Conservation (phyloP, 78 protist species). For the Creolimax fragrantissima region DNA sequence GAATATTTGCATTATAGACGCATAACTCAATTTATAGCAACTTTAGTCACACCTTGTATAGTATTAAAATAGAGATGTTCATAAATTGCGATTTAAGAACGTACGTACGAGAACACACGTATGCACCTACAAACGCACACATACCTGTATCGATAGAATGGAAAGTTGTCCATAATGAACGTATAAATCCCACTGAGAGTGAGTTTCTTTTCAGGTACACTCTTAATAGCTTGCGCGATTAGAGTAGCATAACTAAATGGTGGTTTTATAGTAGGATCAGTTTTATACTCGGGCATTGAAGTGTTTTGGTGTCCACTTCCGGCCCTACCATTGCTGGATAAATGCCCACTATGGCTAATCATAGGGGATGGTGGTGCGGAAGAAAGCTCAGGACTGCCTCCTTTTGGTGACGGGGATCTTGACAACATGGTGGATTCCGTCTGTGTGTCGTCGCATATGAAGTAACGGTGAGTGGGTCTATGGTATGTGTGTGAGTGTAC, state of each 20-base stretch:
- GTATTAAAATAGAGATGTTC: no score
- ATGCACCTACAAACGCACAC: background rate
- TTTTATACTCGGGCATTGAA: background rate
- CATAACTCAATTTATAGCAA: no score
- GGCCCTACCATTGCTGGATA: background rate
- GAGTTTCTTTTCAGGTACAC: background rate
- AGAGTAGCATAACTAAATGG: conserved; percentile 1
- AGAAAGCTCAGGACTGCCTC: background rate
- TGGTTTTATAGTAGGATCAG: background rate
- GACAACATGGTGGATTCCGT: no score
- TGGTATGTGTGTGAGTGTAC: background rate
- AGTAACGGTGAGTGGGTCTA: background rate
- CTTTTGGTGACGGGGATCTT: background rate
- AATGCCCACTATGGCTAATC: background rate
- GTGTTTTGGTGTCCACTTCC: background rate
- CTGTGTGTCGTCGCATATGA: background rate
- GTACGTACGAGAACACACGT: no score
- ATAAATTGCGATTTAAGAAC: no score
- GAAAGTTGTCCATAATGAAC: conserved; percentile 1
- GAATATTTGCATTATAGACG: no score
- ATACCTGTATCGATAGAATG: background rate
- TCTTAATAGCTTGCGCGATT: background rate
- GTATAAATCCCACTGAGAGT: conserved; percentile 14
- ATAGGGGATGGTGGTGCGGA: background rate
- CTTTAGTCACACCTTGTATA: no score